phyloP scores from a whole-genome alignment of 192 early-diverging fungal species.

The Phycomyces nitens region DNA sequence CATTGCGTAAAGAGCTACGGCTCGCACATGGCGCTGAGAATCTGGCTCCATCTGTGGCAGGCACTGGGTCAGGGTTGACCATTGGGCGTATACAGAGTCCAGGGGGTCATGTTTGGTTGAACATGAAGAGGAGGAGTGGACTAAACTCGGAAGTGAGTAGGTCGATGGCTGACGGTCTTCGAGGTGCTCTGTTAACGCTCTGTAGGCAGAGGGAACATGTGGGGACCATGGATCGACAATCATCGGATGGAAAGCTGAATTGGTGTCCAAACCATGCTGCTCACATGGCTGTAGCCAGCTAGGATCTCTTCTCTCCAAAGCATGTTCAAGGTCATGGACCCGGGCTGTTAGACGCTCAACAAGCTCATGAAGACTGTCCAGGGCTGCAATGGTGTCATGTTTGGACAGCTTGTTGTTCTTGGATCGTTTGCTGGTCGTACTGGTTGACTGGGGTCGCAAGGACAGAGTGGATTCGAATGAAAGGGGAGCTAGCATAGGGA shows the following conservation, averaged over 20 bases:
- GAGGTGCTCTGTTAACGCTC: neutral
- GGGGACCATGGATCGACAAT: neutral
- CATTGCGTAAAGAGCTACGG: neutral
- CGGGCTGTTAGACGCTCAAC: neutral
- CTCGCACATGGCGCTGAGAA: neutral
- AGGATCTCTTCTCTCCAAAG: neutral
- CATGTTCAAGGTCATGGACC: neutral
- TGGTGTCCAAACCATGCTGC: neutral
- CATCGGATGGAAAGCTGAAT: neutral
- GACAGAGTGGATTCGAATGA: neutral
- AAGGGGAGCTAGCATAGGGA: neutral
- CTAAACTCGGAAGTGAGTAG: neutral
- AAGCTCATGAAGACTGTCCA: neutral
- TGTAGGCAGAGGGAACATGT: neutral
- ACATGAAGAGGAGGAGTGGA: too few relatives aligned
- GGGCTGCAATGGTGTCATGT: neutral
- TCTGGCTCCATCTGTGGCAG: conserved; percentile 1
- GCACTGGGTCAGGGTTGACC: neutral
- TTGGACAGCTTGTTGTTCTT: neutral
- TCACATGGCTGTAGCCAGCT: neutral
- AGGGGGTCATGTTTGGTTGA: neutral
- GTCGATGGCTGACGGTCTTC: neutral
- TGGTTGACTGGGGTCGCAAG: neutral
- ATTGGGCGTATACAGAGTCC: neutral
- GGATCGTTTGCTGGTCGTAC: neutral